Conservation (phyloP, 2,329 filamentous ascomycete species). For the Aspergillus sp. region DNA sequence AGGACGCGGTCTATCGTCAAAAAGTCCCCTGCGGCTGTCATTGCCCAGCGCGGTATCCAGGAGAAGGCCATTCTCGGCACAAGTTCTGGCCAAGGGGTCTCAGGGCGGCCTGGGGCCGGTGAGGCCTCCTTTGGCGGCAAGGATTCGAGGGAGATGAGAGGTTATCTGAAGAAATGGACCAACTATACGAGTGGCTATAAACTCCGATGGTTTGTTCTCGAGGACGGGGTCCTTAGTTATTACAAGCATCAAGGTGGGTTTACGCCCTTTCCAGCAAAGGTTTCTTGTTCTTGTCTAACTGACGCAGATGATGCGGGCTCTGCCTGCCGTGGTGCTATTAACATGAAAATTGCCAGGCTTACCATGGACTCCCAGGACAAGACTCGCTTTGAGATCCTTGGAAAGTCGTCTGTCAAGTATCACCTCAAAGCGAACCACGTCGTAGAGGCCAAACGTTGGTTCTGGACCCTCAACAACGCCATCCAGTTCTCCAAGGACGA, state of each 20-base stretch:
- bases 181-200: slow-evolving; percentile 99
- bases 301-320: slow-evolving; percentile 81
- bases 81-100: slow-evolving; percentile 62
- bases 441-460: slow-evolving; percentile 98
- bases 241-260: slow-evolving; percentile 85
- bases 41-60: slow-evolving; percentile 92
- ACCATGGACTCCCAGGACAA: slow-evolving; percentile 98
- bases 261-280: not conserved
- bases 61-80: slow-evolving; percentile 94
- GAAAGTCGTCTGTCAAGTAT: slow-evolving; percentile 98
- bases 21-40: slow-evolving; percentile 89
- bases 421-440: slow-evolving; percentile 97
- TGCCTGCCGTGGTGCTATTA: slow-evolving; percentile 95
- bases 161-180: slow-evolving; percentile 99
- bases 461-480: slow-evolving; percentile 97
- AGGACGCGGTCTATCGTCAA: slow-evolving; percentile 86
- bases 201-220: slow-evolving; percentile 94
- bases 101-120: slow-evolving; percentile 46
- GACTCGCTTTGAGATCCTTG: slow-evolving; percentile 95
- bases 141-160: slow-evolving; percentile 95
- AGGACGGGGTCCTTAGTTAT: slow-evolving; percentile 96
- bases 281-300: slow-evolving; percentile 24
- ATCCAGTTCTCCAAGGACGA: slow-evolving; percentile 99
- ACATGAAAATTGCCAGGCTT: slow-evolving; percentile 94
- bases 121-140: slow-evolving; percentile 69